These are phyloP conservation scores for Strigomonas oncopelti DNA, from an alignment of 208 protist genomes.

Conservation along the genomic window DNA sequence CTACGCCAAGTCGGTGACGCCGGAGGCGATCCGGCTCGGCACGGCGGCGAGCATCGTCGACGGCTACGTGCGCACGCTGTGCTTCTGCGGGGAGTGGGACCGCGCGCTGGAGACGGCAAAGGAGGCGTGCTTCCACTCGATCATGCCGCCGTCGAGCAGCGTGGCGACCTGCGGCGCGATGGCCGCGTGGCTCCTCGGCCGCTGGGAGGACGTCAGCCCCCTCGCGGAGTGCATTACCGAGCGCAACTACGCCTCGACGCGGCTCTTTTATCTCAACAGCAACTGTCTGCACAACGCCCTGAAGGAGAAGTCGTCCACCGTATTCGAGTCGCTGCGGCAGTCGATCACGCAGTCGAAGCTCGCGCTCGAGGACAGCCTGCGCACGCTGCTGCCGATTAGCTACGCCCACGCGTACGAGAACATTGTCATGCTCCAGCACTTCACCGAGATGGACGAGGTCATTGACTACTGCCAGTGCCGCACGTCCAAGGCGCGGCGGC, in stretches of 20 bases:
- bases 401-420: conserved; percentile 93
- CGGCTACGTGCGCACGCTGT: conserved; percentile 86
- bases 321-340: conserved; percentile 40
- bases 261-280: conserved; percentile 78
- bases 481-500: conserved; percentile 48
- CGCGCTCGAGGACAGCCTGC: conserved; percentile 78
- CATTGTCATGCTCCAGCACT: conserved; percentile 96
- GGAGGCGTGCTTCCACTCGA: conserved; percentile 29
- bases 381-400: conserved; percentile 82
- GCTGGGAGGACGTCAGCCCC: conserved; percentile 74
- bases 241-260: conserved; percentile 53
- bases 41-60: conserved; percentile 28
- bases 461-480: conserved; percentile 76
- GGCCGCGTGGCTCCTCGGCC: conserved; percentile 77
- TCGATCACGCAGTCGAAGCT: conserved; percentile 69
- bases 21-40: conserved; percentile 19
- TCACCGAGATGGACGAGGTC: conserved; percentile 99
- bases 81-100: conserved; percentile 83
- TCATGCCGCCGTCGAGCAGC: conserved; percentile 41
- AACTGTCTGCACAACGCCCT: conserved; percentile 37
- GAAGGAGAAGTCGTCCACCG: conserved; percentile 12
- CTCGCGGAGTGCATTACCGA: conserved; percentile 81
- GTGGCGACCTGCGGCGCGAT: conserved; percentile 77
- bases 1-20: conserved; percentile 59
- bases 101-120: conserved; percentile 59